Evolutionary conservation across 257 asterid species (phyloP), one percentile per base, ranked within the genome.

Genomic region (Linderniella brevidens): DNA sequence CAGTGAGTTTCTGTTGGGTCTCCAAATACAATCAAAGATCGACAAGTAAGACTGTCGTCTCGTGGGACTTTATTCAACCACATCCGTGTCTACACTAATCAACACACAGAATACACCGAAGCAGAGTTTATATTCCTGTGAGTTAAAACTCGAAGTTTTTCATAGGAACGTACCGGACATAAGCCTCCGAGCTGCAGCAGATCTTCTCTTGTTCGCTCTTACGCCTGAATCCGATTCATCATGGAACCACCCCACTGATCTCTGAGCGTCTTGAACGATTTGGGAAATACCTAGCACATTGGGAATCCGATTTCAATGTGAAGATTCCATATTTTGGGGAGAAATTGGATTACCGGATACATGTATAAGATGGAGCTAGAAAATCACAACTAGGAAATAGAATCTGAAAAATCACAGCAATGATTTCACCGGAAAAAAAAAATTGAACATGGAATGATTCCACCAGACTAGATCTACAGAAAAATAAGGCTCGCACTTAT

Each of bases 211-310:
- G 35, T 13, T 46, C 17, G 54, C 64, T 37, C 15, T 66, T 43
- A 47, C 17, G 45, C 81, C 79, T 17, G 84, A 63, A 61, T 71
- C 82, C 5, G 81, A 70, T 71, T 73, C 81, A 18, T 75, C 79
- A 19, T 61, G 79, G 57, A 57, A 50, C 95, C 95, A 84, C 25
- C 93, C 92, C 50, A 84, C 76, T 8, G 92, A 67, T 62, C 70
- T 75, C 74, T 75, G 90, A 14, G 95, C 93, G 37, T 75, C 77
- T 25, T 71, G 72, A 49, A 84, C 79, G 35, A 80, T 73, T 71
- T 84, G 72, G 5, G 93, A 77, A 68, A 84, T 75, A 37, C 95
- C 95, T 84, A 64, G 32, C 4, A 25, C 6, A 25, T 25, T 52
- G 40, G 17, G 45, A 32, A 41, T 29, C 14, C 55, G 19, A 52